Conservation (phyloP, 1,284 basidiomycete genomes). For the Pascua guehoae region DNA sequence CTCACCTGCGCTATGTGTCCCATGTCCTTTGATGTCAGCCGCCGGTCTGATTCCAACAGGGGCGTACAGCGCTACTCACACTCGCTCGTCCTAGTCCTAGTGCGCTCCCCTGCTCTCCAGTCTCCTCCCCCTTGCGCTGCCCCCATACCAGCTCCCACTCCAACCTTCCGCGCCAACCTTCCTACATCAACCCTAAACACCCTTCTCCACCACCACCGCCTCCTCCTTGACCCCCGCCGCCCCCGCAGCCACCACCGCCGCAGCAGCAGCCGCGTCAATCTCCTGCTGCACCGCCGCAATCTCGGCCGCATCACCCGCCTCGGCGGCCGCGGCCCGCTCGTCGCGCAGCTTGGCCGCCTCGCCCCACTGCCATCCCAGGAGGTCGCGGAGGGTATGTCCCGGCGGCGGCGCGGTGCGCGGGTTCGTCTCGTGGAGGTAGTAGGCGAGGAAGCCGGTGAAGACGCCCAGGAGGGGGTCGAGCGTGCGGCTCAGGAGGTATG, state of each 20-base stretch:
- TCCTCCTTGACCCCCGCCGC: neutral
- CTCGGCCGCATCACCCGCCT: conserved; percentile 24
- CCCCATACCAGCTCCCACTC: too few species aligned
- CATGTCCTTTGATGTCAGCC: too few species aligned
- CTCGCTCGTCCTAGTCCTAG: too few species aligned
- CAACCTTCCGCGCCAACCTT: neutral
- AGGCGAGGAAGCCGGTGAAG: conserved; percentile 75
- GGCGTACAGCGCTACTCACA: too few species aligned
- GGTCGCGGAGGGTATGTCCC: conserved; percentile 62
- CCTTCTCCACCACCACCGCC: neutral
- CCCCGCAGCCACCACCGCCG: neutral
- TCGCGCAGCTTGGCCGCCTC: conserved; percentile 30
- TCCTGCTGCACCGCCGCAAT: conserved; percentile 42
- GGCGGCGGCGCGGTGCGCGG: conserved; percentile 67
- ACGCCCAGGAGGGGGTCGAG: conserved; percentile 72
- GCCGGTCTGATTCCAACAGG: too few species aligned
- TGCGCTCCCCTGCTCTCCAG: too few species aligned
- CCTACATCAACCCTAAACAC: neutral
- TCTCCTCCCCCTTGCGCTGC: too few species aligned
- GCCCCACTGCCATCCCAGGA: conserved; percentile 67
- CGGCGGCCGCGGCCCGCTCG: conserved; percentile 18
- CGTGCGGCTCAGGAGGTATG: conserved; percentile 46
- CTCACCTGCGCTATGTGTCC: too few species aligned
- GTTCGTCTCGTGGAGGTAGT: conserved; percentile 76
- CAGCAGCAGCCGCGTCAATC: neutral